Evolutionary conservation across 1,284 basidiomycete species (phyloP).

Genomic region (Phlebopus sp.): DNA sequence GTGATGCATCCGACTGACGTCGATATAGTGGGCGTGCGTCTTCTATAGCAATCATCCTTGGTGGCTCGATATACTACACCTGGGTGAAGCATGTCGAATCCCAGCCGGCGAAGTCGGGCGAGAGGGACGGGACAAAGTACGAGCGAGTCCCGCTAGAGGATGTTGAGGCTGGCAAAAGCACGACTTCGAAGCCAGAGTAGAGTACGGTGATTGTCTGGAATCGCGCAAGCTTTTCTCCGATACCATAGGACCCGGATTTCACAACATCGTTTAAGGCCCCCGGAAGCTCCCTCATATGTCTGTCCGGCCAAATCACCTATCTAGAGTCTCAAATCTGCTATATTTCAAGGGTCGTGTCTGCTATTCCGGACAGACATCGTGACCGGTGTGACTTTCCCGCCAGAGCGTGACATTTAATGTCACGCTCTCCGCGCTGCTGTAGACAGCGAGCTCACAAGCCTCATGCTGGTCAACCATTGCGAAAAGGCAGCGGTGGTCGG

Average conservation of each 20-base stretch:
- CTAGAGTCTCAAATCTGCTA: too few species aligned
- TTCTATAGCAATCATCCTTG: conserved; percentile 76
- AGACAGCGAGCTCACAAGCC: too few species aligned
- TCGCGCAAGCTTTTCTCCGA: conserved; percentile 8
- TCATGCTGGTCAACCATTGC: too few species aligned
- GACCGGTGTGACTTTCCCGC: too few species aligned
- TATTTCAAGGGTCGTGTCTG: too few species aligned
- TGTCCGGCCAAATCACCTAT: too few species aligned
- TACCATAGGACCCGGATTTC: conserved; percentile 12
- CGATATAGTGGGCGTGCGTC: conserved; percentile 68
- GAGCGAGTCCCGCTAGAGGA: conserved; percentile 50
- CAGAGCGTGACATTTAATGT: too few species aligned
- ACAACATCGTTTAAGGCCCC: conserved; percentile 10
- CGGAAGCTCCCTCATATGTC: too few species aligned
- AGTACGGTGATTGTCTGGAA: neutral
- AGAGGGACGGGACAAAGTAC: conserved; percentile 33
- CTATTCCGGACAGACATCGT: too few species aligned
- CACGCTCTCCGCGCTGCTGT: too few species aligned
- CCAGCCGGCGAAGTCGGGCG: conserved; percentile 31
- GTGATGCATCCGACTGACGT: conserved; percentile 9
- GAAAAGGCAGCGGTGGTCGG: too few species aligned
- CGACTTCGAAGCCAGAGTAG: conserved; percentile 32
- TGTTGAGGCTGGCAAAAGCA: conserved; percentile 43
- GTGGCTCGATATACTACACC: conserved; percentile 81
- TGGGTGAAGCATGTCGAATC: conserved; percentile 79